Conservation (phyloP, 345 rosid species). For the Aquilaria yunnanensis region DNA sequence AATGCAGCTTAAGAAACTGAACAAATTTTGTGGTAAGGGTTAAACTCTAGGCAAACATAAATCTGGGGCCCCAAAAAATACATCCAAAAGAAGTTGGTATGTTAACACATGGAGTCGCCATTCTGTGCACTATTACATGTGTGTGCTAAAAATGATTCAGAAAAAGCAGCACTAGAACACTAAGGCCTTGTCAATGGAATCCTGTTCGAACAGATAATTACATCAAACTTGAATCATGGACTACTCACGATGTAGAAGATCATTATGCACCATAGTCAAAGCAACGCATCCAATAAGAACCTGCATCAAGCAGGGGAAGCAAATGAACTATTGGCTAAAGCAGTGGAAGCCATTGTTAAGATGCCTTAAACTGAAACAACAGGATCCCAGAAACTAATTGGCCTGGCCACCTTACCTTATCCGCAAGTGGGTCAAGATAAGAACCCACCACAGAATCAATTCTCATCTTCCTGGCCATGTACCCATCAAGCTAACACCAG, state of each 20-base stretch:
- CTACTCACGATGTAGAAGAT: conserved; percentile 76
- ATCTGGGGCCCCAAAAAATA: no score
- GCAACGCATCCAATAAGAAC: conserved; percentile 91
- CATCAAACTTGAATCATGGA: not conserved
- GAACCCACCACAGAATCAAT: conserved; percentile 94
- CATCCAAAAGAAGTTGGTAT: no score
- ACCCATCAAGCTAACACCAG: conserved; percentile 77
- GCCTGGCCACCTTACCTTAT: conserved; percentile 46
- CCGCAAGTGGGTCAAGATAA: conserved; percentile 96
- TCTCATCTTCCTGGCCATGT: conserved; percentile 81
- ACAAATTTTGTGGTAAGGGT: no score
- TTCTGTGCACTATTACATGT: not conserved
- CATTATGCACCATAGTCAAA: conserved; percentile 76
- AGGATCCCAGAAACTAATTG: not conserved
- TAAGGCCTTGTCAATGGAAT: no score
- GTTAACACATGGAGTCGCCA: no score
- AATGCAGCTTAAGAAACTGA: no score
- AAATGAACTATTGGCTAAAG: conserved; percentile 1
- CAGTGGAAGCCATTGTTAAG: not conserved
- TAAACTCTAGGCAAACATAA: no score
- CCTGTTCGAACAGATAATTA: not conserved
- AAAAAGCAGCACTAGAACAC: not conserved
- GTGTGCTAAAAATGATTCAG: not conserved
- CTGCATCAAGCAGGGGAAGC: conserved; percentile 26
- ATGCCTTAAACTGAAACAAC: not conserved